A percentile compares a stretch with the other conserved stretches of the same genome.
These are phyloP conservation scores for Collybiopsis luxurians DNA, from an alignment of 768 basidiomycete genomes.

Conservation along the genomic window DNA sequence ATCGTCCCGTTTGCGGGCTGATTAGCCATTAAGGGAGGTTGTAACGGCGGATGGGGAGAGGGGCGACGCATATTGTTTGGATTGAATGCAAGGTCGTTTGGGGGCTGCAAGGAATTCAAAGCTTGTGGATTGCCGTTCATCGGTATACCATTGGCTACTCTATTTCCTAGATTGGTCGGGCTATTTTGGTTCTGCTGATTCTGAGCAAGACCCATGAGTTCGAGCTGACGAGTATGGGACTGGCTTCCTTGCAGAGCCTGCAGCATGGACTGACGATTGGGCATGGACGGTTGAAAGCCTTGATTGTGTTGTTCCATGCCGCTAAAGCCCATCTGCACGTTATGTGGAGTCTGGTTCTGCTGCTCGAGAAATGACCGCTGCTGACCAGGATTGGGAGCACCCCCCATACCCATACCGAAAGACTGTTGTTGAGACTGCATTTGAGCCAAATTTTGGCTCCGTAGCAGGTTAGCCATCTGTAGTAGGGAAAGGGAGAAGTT, in stretches of 20 bases:
- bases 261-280: constrained; percentile 35
- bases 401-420: constrained; percentile 30
- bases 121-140: constrained; percentile 3
- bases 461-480: constrained; percentile 45
- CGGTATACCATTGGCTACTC: constrained; percentile 21
- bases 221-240: constrained; percentile 39
- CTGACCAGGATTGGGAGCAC: constrained; percentile 22
- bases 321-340: constrained; percentile 39
- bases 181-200: constrained; percentile 45
- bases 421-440: constrained; percentile 42
- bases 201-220: constrained; percentile 43
- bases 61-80: constrained; percentile 48
- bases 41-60: constrained; percentile 42
- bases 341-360: constrained; percentile 28
- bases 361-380: constrained; percentile 34
- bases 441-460: constrained; percentile 39
- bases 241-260: constrained; percentile 31
- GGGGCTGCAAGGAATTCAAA: not conserved
- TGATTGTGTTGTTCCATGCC: constrained; percentile 32
- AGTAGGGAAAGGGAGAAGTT: constrained; percentile 21
- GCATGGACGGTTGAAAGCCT: constrained; percentile 22
- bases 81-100: constrained; percentile 47
- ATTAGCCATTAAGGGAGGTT: constrained; percentile 9
- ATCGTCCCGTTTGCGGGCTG: constrained; percentile 17
- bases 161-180: constrained; percentile 32